Evolutionary conservation across 129 eudicot genomes (phyloP).

Genomic region (Scalesia atractyloides): DNA sequence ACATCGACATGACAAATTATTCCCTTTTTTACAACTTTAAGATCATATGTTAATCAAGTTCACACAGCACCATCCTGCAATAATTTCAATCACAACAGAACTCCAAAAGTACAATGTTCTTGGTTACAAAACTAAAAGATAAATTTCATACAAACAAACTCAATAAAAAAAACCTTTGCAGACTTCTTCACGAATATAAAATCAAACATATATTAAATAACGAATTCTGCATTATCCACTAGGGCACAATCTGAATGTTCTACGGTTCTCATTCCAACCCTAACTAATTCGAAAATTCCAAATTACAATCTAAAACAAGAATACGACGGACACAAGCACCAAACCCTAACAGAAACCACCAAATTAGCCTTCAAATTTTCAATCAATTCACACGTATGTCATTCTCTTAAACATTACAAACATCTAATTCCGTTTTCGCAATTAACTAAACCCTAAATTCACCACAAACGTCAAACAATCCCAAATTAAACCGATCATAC

Average conservation of each 20-base stretch:
- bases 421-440: background rate
- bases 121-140: no score
- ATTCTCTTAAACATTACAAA: background rate
- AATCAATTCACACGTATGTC: conserved; percentile 8
- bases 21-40: background rate
- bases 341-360: conserved; percentile 18
- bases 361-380: conserved; percentile 1
- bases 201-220: background rate
- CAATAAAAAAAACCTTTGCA: background rate
- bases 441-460: conserved; percentile 18
- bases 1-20: background rate
- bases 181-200: background rate
- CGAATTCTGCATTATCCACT: background rate
- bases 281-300: background rate
- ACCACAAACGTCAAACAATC: conserved; percentile 8
- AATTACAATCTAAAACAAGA: conserved; percentile 9
- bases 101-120: no score
- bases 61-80: conserved; percentile 1
- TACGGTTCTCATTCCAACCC: background rate
- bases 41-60: background rate
- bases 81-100: background rate
- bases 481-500: conserved; percentile 15
- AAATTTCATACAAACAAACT: background rate
- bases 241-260: conserved; percentile 8
- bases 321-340: background rate